phyloP scores from a whole-genome alignment of 2,329 filamentous ascomycete species.

The Dothistroma pini region DNA sequence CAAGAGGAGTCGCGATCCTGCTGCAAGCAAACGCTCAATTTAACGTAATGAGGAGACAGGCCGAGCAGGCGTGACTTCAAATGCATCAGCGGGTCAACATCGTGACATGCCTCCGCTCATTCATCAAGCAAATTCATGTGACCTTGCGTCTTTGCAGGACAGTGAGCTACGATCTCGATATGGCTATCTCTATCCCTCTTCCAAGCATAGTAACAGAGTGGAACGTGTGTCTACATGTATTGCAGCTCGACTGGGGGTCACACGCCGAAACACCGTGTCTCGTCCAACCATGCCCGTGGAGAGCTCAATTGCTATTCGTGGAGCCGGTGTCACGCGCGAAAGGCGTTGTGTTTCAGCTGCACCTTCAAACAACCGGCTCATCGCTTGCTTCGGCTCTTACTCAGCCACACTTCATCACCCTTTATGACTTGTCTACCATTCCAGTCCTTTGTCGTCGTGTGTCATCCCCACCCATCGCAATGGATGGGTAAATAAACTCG shows the following conservation, averaged over 20 bases:
- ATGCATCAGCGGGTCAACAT: background rate
- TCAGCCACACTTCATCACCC: background rate
- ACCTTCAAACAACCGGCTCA: background rate
- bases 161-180: background rate
- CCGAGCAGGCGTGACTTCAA: background rate
- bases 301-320: background rate
- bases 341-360: background rate
- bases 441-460: background rate
- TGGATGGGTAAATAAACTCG: background rate
- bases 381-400: background rate
- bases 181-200: background rate
- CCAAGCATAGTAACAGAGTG: background rate
- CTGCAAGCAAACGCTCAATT: background rate
- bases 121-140: background rate
- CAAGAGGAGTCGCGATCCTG: background rate
- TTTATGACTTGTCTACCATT: background rate
- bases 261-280: background rate
- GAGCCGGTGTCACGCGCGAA: conserved; percentile 1
- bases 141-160: background rate
- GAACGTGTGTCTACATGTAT: background rate
- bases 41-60: background rate
- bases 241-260: background rate
- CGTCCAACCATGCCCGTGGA: background rate
- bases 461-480: background rate
- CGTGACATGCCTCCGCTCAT: background rate